Base-by-base conservation (phyloP, 768 basidiomycete species). In the Tricholoma flavovirens region DNA sequence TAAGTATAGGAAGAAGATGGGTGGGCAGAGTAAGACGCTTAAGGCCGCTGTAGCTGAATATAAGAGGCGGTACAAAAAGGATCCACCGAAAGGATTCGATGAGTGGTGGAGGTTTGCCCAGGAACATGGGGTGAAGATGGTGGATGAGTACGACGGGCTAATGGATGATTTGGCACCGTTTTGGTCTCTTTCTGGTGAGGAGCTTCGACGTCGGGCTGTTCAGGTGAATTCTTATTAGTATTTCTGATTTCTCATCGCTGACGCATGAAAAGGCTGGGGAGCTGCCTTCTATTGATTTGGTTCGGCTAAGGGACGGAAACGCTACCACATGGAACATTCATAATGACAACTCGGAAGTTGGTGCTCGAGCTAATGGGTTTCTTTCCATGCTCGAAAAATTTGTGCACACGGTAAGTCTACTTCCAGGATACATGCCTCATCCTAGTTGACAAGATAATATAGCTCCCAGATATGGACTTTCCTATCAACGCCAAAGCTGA, bases 401-500 rank as follows among this genome's bases (percentile, higher is more conserved):
- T 66, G 78, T 77, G 55, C 66, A 80, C 56, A 77, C 78, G 64
- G 90, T 88, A 57, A 51, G 77, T 71, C 21, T 26, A 33, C 29
- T 5, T 35, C 36, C 19, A 22, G 55, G 22, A 22, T 21, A 22
- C 33, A 45, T 19, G 3, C 35, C 46, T 24, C 15, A 21, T 56
- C 29, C n/a, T n/a, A n/a, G n/a, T n/a, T 55, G 53, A 57, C 38
- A 30, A 36, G 46, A 36, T 57, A 55, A 35, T 45, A 1, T 66
- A 93, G 85, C 79, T 98, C 4, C 95, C 96, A 11, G 86, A 98
- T 74, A 86, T 99, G 86, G 89, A 97, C 63, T 86, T 99, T 60
- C 84, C 97, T 0, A 84, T 99, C 72, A 98, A 98, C 63, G 84
- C 90, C 21, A 90, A 88, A 72, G 89, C 94, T 0, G 97, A 98